Evolutionary conservation across 805 yeast genomes (phyloP).

Genomic region (Pichia eremophila): DNA sequence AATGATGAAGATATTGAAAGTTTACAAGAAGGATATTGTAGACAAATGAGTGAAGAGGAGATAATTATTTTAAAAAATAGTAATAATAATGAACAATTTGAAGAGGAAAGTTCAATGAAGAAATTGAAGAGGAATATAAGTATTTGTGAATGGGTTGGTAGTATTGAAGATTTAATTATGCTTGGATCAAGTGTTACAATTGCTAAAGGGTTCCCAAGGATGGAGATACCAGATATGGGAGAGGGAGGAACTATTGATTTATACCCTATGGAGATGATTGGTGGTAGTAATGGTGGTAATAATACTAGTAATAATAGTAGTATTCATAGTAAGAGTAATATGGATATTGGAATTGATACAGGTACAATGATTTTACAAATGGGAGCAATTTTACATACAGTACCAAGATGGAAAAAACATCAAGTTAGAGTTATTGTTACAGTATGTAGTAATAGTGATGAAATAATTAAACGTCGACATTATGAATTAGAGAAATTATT

Average conservation of each 20-base stretch:
- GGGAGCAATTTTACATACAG: constrained; percentile 89
- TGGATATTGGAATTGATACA: constrained; percentile 59
- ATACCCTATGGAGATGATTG: constrained; percentile 96
- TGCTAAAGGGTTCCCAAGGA: constrained; percentile 72
- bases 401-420: constrained; percentile 84
- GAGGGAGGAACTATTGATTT: constrained; percentile 48
- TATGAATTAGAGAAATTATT: constrained; percentile 55
- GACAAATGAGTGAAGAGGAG: constrained; percentile 14
- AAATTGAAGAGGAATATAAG: constrained; percentile 54
- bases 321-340: too few species aligned
- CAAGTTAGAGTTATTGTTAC: constrained; percentile 74
- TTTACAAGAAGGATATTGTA: constrained; percentile 13
- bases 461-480: constrained; percentile 24
- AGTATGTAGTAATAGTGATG: constrained; percentile 71
- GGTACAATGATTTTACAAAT: constrained; percentile 87
- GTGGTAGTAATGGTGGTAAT: constrained; percentile 49
- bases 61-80: too few species aligned
- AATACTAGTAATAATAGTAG: constrained; percentile 29
- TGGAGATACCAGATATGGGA: constrained; percentile 51
- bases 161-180: constrained; percentile 79
- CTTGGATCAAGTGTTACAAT: constrained; percentile 90
- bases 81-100: background rate
- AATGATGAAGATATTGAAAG: constrained; percentile 18
- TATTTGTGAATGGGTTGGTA: constrained; percentile 81
- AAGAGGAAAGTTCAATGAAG: constrained; percentile 44